Evolutionary conservation across 352 stramenopile genomes (phyloP).

Genomic region (Phytophthora tubulina): DNA sequence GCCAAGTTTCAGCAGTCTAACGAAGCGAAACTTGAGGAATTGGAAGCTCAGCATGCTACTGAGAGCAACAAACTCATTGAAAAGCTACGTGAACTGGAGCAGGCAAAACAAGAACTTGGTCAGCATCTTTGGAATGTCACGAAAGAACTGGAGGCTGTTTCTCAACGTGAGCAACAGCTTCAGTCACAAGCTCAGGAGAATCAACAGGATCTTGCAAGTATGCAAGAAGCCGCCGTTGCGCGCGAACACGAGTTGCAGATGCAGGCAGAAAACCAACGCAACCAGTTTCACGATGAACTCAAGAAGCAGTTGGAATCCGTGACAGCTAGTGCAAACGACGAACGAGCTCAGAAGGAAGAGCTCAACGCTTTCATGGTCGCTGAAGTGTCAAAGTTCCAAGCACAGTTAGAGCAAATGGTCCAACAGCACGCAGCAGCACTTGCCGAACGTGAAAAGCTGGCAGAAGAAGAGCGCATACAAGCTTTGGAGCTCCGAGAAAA

Average conservation of each 20-base stretch:
- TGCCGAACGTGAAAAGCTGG: conserved; percentile 29
- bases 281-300: conserved; percentile 51
- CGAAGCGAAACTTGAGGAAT: conserved; percentile 19
- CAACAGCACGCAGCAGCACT: conserved; percentile 32
- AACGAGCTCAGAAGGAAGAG: conserved; percentile 73
- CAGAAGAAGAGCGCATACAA: conserved; percentile 39
- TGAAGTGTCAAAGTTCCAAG: conserved; percentile 58
- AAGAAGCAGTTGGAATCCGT: conserved; percentile 51
- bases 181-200: conserved; percentile 30
- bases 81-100: conserved; percentile 33
- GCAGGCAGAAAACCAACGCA: conserved; percentile 51
- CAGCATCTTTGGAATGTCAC: conserved; percentile 72
- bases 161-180: conserved; percentile 45
- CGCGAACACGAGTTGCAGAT: conserved; percentile 54
- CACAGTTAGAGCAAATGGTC: conserved; percentile 46
- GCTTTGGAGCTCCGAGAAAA: conserved; percentile 45
- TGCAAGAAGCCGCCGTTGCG: conserved; percentile 30
- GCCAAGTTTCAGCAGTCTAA: conserved; percentile 19
- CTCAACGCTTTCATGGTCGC: conserved; percentile 65
- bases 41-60: conserved; percentile 6
- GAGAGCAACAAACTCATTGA: conserved; percentile 23
- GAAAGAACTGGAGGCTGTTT: conserved; percentile 50
- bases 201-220: conserved; percentile 43
- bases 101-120: conserved; percentile 63
- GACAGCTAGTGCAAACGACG: conserved; percentile 42